Evolutionary conservation across 2,329 filamentous ascomycete genomes (phyloP), one percentile per base, ranked within the genome.

Genomic region (Sclerotinia sclerotiorum): DNA sequence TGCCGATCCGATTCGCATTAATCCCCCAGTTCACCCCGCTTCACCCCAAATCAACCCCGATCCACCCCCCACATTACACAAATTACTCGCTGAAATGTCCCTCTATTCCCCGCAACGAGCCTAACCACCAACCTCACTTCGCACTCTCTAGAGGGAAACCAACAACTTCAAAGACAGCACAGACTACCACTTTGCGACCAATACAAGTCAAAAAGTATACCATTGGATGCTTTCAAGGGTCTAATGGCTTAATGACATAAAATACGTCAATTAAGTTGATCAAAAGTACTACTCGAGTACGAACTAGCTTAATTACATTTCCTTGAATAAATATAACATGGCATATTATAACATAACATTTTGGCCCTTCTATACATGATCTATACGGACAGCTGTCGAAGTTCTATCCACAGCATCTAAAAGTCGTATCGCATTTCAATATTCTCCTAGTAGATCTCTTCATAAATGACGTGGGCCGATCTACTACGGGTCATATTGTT

Each of bases 391-490:
- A 61, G 27, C 11, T 61, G 13, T 35, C 19, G 46, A 61, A 10
- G 27, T 61, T 35, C 44, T 49, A 61, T 61, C 29, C 39, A 35
- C 27, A 35, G 27, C 27, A 32, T 48, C 17, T 6, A 48, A 48
- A 61, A 46, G 27, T 10, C 19, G 10, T 29, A 17, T 27, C 4
- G 13, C 10, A 60, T 13, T 44, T 32, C 2, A 32, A 46, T 17
- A 17, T 32, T 21, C 8, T 2, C 32, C 19, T 48, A 17, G 11
- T 49, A 61, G 17, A 21, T 49, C 2, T 24, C 7, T 24, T 35
- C 27, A 49, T 24, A 21, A 19, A 61, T 61, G 44, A 61, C 29
- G 58, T 61, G 29, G 58, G 44, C 24, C 58, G 29, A 17, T 32
- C 29, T 35, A 35, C n/a, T 61, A 24, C 58, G 44, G 44, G 3